Percentiles rank a stretch among this genome's conserved stretches.
Evolutionary conservation across 257 asterid genomes (phyloP).

Genomic region (Solanum okadae): DNA sequence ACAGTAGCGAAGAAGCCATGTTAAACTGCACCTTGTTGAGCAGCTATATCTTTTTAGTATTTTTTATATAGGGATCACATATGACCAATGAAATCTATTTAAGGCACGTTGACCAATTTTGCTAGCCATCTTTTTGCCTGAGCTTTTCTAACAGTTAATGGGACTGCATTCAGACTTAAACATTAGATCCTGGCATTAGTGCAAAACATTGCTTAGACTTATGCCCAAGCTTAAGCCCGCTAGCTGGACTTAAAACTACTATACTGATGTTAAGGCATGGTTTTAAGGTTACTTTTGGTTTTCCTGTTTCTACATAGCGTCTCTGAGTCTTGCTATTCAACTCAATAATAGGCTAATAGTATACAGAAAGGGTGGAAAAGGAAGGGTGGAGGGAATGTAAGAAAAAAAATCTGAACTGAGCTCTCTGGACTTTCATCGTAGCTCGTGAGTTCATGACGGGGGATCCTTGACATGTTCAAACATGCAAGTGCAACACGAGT

Average conservation of each 20-base stretch:
- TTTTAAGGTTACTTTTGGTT: neutral
- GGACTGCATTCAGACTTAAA: neutral
- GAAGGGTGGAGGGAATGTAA: neutral
- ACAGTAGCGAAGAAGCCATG: neutral
- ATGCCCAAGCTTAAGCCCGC: neutral
- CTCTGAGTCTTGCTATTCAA: neutral
- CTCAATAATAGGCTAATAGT: neutral
- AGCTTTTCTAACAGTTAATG: neutral
- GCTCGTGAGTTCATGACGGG: neutral
- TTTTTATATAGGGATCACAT: neutral
- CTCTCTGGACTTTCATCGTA: neutral
- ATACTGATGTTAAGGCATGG: neutral
- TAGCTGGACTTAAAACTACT: neutral
- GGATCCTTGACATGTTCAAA: neutral
- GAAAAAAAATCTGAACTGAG: neutral
- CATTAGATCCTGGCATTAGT: neutral
- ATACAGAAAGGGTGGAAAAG: neutral
- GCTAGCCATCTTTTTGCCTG: neutral
- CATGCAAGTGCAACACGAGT: neutral
- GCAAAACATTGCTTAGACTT: neutral
- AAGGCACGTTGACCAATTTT: neutral
- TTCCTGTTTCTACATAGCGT: neutral
- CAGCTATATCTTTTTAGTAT: neutral
- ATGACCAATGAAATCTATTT: neutral
- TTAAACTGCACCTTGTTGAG: neutral